These are phyloP conservation scores for Pouteria glomerata DNA, from an alignment of 148 eudicot genomes.

Conservation along the genomic window DNA sequence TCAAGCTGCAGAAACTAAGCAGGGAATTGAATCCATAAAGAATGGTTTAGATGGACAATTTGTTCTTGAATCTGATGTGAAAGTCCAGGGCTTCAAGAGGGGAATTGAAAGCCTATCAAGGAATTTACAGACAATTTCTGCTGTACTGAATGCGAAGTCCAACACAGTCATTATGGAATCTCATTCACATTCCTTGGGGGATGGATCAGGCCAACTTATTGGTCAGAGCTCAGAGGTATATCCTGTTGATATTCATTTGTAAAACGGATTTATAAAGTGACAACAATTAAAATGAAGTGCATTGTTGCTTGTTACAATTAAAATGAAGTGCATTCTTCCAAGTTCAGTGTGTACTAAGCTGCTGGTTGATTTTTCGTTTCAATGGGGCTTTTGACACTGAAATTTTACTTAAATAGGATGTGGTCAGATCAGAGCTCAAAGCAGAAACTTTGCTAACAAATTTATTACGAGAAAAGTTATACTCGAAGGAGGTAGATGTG, in stretches of 20 bases:
- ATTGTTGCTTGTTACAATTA: neutral
- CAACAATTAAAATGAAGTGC: neutral
- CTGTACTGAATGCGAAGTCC: slow-evolving; percentile 51
- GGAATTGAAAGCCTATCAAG: slow-evolving; percentile 50
- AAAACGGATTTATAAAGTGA: neutral
- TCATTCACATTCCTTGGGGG: slow-evolving; percentile 22
- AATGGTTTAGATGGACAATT: slow-evolving; percentile 49
- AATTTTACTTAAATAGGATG: slow-evolving; percentile 33
- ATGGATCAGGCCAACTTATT: slow-evolving; percentile 18
- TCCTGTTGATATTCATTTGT: neutral
- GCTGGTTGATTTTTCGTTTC: neutral
- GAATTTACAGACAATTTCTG: slow-evolving; percentile 46
- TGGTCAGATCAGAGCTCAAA: slow-evolving; percentile 53
- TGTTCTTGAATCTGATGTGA: slow-evolving; percentile 64
- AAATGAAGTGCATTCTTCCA: neutral
- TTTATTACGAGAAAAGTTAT: slow-evolving; percentile 68
- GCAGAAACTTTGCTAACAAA: slow-evolving; percentile 72
- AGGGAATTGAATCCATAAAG: slow-evolving; percentile 20
- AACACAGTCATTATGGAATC: slow-evolving; percentile 26
- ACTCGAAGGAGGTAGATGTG: slow-evolving; percentile 54
- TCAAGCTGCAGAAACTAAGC: slow-evolving; percentile 28
- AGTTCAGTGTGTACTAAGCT: neutral
- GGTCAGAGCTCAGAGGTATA: slow-evolving; percentile 50
- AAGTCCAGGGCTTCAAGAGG: slow-evolving; percentile 71
- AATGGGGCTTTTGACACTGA: neutral